These are phyloP conservation scores for Vanderwaltozyma verrucispora DNA, from an alignment of 805 yeast genomes.

Conservation along the genomic window DNA sequence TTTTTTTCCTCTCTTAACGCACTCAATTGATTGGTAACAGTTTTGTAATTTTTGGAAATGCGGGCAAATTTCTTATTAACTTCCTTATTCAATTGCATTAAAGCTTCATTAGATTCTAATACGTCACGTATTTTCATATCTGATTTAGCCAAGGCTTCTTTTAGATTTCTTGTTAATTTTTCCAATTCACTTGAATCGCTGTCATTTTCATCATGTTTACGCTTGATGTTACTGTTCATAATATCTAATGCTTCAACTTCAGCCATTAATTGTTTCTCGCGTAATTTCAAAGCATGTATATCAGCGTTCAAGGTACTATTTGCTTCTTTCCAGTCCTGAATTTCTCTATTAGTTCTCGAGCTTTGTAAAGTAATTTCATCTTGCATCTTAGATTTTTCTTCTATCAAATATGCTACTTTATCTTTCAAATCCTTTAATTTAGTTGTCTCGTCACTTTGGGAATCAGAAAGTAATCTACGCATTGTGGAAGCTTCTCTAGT, in stretches of 20 bases:
- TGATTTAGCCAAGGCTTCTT: conserved; percentile 42
- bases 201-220: conserved; percentile 15
- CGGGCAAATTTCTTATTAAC: conserved; percentile 56
- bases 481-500: conserved; percentile 68
- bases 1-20: conserved; percentile 30
- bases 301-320: conserved; percentile 32
- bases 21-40: conserved; percentile 48
- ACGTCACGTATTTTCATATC: conserved; percentile 44
- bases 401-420: conserved; percentile 40
- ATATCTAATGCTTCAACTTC: conserved; percentile 26
- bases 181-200: conserved; percentile 27
- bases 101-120: conserved; percentile 41
- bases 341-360: conserved; percentile 51
- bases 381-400: conserved; percentile 55
- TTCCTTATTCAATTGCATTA: conserved; percentile 57
- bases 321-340: conserved; percentile 48
- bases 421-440: conserved; percentile 46
- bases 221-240: conserved; percentile 24
- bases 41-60: conserved; percentile 57
- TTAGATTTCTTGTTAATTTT: conserved; percentile 31
- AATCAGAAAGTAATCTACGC: conserved; percentile 56
- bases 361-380: conserved; percentile 38
- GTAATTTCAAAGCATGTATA: conserved; percentile 27
- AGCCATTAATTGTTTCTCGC: conserved; percentile 26
- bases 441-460: conserved; percentile 46